Evolutionary conservation across 2,329 filamentous ascomycete genomes (phyloP).

Genomic region (Aspergillus persii): DNA sequence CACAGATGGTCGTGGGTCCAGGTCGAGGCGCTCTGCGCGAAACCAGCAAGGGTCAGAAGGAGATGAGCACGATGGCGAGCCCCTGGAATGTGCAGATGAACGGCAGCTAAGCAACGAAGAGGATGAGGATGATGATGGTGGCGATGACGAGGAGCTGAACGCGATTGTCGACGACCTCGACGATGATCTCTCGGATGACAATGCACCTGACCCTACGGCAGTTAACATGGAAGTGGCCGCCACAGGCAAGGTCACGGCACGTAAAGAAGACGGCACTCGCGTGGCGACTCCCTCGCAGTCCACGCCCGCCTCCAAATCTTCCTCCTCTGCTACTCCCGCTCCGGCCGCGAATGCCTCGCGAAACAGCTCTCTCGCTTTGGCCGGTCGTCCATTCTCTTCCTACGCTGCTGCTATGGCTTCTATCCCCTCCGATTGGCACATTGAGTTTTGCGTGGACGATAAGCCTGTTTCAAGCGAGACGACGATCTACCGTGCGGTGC

Average conservation of each 20-base stretch:
- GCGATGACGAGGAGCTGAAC: conserved; percentile 64
- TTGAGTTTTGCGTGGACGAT: conserved; percentile 86
- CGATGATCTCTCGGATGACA: conserved; percentile 73
- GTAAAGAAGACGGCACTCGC: conserved; percentile 85
- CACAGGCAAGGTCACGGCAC: conserved; percentile 82
- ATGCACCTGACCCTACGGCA: conserved; percentile 76
- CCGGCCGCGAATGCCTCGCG: conserved; percentile 21
- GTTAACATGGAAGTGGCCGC: conserved; percentile 88
- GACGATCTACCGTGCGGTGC: conserved; percentile 92
- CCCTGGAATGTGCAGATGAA: conserved; percentile 90
- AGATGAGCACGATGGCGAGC: conserved; percentile 64
- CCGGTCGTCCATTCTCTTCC: conserved; percentile 62
- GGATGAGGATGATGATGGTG: conserved; percentile 47
- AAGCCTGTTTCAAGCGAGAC: conserved; percentile 86
- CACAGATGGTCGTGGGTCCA: conserved; percentile 38
- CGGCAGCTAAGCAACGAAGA: conserved; percentile 72
- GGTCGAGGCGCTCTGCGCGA: conserved; percentile 62
- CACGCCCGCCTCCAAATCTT: conserved; percentile 46
- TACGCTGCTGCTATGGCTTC: conserved; percentile 82
- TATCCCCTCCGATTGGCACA: conserved; percentile 89
- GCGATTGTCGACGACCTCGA: conserved; percentile 89
- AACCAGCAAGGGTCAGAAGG: conserved; percentile 55
- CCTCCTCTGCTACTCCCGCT: conserved; percentile 34
- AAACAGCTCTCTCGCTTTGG: conserved; percentile 50
- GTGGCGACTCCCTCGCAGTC: conserved; percentile 76